Conservation (phyloP, 2,329 filamentous ascomycete species). For the Chaetomiaceae sp. region DNA sequence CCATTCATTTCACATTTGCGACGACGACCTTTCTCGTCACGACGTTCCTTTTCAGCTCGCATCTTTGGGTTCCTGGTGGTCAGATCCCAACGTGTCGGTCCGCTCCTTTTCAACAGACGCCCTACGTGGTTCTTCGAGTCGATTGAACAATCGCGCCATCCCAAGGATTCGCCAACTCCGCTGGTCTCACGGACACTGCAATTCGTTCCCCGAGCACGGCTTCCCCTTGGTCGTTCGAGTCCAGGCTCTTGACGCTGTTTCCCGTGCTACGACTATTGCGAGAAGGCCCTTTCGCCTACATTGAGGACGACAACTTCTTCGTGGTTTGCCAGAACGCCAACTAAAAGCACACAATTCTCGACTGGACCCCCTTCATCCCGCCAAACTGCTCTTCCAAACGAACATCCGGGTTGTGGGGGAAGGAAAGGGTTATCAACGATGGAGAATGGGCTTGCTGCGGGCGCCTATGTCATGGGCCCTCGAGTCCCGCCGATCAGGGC, state of each 20-base stretch:
- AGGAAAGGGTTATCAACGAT: conserved; percentile 19
- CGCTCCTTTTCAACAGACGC: conserved; percentile 9
- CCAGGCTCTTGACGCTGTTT: conserved; percentile 11
- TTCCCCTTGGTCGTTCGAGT: not conserved
- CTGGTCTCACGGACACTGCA: not conserved
- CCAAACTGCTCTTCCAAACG: not conserved
- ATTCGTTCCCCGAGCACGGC: not conserved
- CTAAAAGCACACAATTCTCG: conserved; percentile 2
- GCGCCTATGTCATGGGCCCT: conserved; percentile 23
- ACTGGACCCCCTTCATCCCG: not conserved
- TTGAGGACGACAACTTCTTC: conserved; percentile 18
- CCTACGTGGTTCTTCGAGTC: not conserved
- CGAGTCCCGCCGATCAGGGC: conserved; percentile 21
- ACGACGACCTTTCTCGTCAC: conserved; percentile 20
- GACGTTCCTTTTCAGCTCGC: conserved; percentile 38
- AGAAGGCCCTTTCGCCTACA: conserved; percentile 16
- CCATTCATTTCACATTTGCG: conserved; percentile 44
- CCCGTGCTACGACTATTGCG: conserved; percentile 26
- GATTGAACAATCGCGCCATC: conserved; percentile 3
- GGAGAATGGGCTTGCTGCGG: conserved; percentile 21
- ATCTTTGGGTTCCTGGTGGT: conserved; percentile 7
- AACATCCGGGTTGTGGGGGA: conserved; percentile 11
- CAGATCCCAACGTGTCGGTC: conserved; percentile 13
- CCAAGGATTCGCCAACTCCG: not conserved
- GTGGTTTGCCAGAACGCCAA: not conserved